phyloP scores from a whole-genome alignment of 495 filamentous ascomycete genomes.

The Saxophila tyrrhenica region DNA sequence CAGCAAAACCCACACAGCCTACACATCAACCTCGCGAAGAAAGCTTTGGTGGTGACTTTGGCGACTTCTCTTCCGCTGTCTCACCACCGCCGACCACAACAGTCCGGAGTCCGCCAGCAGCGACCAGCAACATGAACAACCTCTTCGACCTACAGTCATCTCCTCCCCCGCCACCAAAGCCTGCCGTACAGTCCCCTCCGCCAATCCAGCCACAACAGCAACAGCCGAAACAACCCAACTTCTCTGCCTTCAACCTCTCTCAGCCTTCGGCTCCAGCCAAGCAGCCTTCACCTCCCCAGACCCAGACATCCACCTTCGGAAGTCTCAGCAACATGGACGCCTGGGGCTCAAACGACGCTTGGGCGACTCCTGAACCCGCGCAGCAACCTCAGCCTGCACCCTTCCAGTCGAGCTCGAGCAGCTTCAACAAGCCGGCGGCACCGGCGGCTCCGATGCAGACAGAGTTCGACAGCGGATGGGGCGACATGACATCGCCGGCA shows the following conservation, averaged over 20 bases:
- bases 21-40: conserved; percentile 4
- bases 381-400: conserved; percentile 6
- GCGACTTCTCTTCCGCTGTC: conserved; percentile 30
- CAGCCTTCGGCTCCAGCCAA: conserved; percentile 33
- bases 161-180: conserved; percentile 23
- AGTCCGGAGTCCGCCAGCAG: conserved; percentile 45
- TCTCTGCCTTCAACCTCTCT: conserved; percentile 76
- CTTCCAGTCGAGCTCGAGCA: neutral
- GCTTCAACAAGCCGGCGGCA: conserved; percentile 4
- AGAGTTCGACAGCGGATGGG: conserved; percentile 16
- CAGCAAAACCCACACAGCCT: conserved; percentile 17
- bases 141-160: conserved; percentile 66
- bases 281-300: conserved; percentile 19
- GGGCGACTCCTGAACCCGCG: conserved; percentile 26
- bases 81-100: neutral
- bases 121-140: conserved; percentile 49
- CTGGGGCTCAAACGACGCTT: conserved; percentile 38
- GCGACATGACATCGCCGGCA: conserved; percentile 9
- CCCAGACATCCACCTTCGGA: conserved; percentile 27
- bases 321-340: conserved; percentile 39
- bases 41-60: conserved; percentile 23
- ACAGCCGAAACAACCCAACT: conserved; percentile 18
- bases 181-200: conserved; percentile 17
- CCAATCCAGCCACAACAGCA: conserved; percentile 2
- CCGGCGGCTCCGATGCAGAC: conserved; percentile 12